phyloP scores from a whole-genome alignment of 2,329 filamentous ascomycete species.

The Fusarium sterilihyphosum region DNA sequence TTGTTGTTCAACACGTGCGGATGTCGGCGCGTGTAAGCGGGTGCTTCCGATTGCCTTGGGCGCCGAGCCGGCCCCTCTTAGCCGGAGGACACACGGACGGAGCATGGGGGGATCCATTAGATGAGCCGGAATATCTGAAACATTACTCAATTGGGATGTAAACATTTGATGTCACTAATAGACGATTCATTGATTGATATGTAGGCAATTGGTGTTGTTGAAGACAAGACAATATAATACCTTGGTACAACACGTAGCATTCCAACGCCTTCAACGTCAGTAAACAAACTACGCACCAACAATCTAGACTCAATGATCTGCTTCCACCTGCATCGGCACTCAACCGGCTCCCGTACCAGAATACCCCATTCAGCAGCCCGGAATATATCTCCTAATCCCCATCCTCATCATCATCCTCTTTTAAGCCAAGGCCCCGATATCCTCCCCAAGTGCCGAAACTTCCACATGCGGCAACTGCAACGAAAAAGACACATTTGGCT shows the following conservation, averaged over 20 bases:
- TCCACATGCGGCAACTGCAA: conserved; percentile 18
- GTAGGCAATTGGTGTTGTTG: no score
- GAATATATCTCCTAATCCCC: not conserved
- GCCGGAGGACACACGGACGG: conserved; percentile 5
- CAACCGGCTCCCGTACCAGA: not conserved
- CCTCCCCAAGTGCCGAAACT: conserved; percentile 14
- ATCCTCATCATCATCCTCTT: not conserved
- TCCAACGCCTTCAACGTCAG: not conserved
- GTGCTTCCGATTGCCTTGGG: conserved; percentile 6
- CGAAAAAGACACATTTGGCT: conserved; percentile 7
- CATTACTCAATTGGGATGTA: not conserved
- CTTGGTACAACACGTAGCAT: not conserved
- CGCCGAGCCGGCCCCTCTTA: conserved; percentile 30
- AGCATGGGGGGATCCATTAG: conserved; percentile 1
- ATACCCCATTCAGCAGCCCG: conserved; percentile 5
- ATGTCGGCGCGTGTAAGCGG: conserved; percentile 20
- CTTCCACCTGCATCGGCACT: conserved; percentile 17
- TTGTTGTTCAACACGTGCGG: conserved; percentile 12
- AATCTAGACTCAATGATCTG: conserved; percentile 2
- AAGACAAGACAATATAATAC: no score
- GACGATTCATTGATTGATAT: not conserved
- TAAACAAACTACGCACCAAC: not conserved
- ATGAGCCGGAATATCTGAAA: not conserved
- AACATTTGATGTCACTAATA: not conserved
- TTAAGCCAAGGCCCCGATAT: not conserved